These are phyloP conservation scores for Phytophthora europaea DNA, from an alignment of 352 stramenopile genomes.

Conservation along the genomic window DNA sequence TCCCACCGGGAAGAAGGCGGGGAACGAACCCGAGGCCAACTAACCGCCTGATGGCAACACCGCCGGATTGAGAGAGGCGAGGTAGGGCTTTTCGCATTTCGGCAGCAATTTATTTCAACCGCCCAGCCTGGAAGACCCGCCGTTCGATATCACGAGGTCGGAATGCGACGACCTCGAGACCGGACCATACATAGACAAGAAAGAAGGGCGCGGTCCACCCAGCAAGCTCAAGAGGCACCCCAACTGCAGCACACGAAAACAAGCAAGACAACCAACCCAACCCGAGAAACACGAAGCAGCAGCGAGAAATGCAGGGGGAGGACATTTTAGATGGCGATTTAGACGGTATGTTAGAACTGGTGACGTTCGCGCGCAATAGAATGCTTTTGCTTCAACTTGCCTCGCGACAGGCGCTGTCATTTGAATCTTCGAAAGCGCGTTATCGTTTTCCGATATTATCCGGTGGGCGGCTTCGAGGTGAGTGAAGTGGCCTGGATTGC, in stretches of 20 bases:
- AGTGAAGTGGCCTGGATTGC: neutral
- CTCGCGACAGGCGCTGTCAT: neutral
- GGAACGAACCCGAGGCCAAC: conserved; percentile 65
- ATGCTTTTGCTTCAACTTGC: conserved; percentile 48
- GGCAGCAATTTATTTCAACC: conserved; percentile 28
- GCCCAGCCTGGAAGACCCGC: conserved; percentile 26
- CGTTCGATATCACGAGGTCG: conserved; percentile 33
- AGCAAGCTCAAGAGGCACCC: conserved; percentile 4
- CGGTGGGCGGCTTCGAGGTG: neutral
- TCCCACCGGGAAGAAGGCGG: conserved; percentile 74
- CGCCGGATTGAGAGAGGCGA: conserved; percentile 12
- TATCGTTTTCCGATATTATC: neutral
- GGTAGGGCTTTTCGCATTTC: conserved; percentile 22
- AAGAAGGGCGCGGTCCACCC: conserved; percentile 22
- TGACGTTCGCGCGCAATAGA: conserved; percentile 58
- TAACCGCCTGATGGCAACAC: conserved; percentile 36
- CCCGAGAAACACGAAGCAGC: conserved; percentile 37
- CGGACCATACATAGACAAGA: conserved; percentile 43
- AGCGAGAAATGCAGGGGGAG: conserved; percentile 39
- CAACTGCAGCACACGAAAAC: conserved; percentile 21
- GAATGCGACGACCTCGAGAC: conserved; percentile 36
- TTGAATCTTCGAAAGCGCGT: neutral
- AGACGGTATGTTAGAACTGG: conserved; percentile 63
- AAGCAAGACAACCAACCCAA: conserved; percentile 5
- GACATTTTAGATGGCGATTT: conserved; percentile 57